phyloP scores from a whole-genome alignment of 2,329 filamentous ascomycete genomes.

The Pseudofabraea citricarpa region DNA sequence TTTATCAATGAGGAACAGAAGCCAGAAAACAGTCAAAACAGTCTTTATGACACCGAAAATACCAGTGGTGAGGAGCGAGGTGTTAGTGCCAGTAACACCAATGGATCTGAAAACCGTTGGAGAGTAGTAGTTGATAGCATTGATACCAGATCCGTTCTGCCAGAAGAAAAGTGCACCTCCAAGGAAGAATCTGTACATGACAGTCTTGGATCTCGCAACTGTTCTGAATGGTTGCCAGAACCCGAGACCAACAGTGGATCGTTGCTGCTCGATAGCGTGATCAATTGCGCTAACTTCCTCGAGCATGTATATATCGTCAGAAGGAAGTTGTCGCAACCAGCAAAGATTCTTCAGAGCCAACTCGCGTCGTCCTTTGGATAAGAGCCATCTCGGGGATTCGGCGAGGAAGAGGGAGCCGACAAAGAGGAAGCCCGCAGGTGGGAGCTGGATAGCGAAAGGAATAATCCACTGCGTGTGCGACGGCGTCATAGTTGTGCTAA shows the following conservation, averaged over 20 bases:
- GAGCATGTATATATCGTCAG: constrained; percentile 59
- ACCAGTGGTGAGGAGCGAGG: constrained; percentile 61
- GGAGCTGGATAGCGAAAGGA: constrained; percentile 59
- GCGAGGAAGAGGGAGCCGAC: constrained; percentile 52
- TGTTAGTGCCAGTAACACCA: constrained; percentile 51
- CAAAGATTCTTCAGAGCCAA: constrained; percentile 53
- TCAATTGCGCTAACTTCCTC: constrained; percentile 72
- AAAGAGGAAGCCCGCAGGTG: constrained; percentile 59
- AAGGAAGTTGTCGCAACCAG: constrained; percentile 59
- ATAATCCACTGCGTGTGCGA: constrained; percentile 56
- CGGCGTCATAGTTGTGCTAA: constrained; percentile 42
- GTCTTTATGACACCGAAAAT: constrained; percentile 77
- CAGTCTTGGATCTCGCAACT: constrained; percentile 47
- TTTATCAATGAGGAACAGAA: constrained; percentile 63
- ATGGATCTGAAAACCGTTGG: constrained; percentile 64
- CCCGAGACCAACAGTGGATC: constrained; percentile 58
- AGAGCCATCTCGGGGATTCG: constrained; percentile 67
- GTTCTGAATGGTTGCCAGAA: constrained; percentile 70
- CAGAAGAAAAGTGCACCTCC: constrained; percentile 72
- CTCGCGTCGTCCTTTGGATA: constrained; percentile 56
- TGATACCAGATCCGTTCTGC: constrained; percentile 75
- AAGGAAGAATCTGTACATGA: constrained; percentile 68
- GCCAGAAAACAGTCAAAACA: constrained; percentile 61
- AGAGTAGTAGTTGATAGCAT: constrained; percentile 73
- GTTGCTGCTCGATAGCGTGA: constrained; percentile 61